Conservation (phyloP, 129 eudicot genomes). For the Dittrichia graveolens region DNA sequence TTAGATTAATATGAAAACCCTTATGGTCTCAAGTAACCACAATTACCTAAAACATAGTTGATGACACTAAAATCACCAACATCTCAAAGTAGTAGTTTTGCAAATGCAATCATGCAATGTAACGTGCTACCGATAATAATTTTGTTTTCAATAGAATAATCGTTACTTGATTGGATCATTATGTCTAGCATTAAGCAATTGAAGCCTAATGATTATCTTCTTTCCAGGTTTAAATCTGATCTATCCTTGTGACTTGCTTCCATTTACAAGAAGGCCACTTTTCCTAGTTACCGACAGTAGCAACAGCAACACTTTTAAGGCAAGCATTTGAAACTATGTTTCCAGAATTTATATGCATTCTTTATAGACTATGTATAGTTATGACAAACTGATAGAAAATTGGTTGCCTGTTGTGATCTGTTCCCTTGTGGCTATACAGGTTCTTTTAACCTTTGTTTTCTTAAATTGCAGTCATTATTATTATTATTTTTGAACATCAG, state of each 20-base stretch:
- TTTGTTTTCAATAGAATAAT: not conserved
- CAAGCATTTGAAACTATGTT: constrained; percentile 38
- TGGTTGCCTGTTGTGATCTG: not conserved
- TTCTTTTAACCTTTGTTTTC: not conserved
- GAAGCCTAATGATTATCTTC: constrained; percentile 21
- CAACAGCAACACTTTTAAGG: constrained; percentile 76
- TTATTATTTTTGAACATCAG: no score
- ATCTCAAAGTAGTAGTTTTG: not conserved
- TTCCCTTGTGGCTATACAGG: not conserved
- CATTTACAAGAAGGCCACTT: constrained; percentile 93
- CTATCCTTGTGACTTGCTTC: constrained; percentile 88
- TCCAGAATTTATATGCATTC: not conserved
- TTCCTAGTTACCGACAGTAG: constrained; percentile 83
- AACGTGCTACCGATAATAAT: not conserved
- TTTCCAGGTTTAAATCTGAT: constrained; percentile 76
- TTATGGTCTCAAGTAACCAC: no score
- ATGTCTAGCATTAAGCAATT: not conserved
- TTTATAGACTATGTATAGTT: not conserved
- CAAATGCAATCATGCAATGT: not conserved
- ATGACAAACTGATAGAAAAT: constrained; percentile 22
- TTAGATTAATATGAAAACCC: no score
- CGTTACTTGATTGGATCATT: not conserved
- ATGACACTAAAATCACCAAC: no score
- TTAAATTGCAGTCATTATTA: no score
- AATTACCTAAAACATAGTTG: no score